Base-by-base conservation (phyloP, 139 green algal species). In the Eudorina sp. region DNA sequence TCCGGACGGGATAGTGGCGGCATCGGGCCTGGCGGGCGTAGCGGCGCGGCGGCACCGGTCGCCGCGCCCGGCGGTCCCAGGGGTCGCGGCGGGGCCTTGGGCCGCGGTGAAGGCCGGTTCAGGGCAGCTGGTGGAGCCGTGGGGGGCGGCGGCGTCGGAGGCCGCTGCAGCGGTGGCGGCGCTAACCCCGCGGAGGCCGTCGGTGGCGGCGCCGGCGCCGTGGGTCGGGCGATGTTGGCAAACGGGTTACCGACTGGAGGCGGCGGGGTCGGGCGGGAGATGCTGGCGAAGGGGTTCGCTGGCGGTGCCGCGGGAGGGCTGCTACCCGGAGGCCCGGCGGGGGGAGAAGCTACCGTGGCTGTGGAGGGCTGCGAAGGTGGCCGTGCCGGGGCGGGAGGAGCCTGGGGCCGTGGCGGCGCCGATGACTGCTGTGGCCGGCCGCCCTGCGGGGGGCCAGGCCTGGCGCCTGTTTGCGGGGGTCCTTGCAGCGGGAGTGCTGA, bases 241-340 rank as follows among this genome's bases (percentile, higher is more conserved):
- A 86, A 86, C 29, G 80, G 80, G 41, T 86, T 86, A 34, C 53
- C 13, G 53, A 89, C 73, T 19, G 73, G 60, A 7, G 69, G 4
- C 4, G 83, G 51, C 4, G 68, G 23, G 25, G 45, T 34, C 3
- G n/a, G 46, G 27, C 43, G 46, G 53, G 84, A 19, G 51, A 86
- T 76, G 43, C 62, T 86, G n/a, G 80, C 80, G 41, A 86, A 86
- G 9, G 80, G 80, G 45, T 86, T 86, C 70, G 70, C 29, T 25
- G 34, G 41, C 31, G 60, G 80, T 41, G 23, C 7, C 70, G 43
- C 31, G 16, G 62, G n/a, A 58, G 40, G 70, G 70, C 73, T 60
- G 73, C 45, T 43, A n/a, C n/a, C n/a, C n/a, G n/a, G n/a, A n/a
- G n/a, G n/a, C n/a, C n/a, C n/a, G n/a, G n/a, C n/a, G n/a, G n/a